Base-by-base conservation (phyloP, 2,329 filamentous ascomycete species). In the Alternaria alternata region DNA sequence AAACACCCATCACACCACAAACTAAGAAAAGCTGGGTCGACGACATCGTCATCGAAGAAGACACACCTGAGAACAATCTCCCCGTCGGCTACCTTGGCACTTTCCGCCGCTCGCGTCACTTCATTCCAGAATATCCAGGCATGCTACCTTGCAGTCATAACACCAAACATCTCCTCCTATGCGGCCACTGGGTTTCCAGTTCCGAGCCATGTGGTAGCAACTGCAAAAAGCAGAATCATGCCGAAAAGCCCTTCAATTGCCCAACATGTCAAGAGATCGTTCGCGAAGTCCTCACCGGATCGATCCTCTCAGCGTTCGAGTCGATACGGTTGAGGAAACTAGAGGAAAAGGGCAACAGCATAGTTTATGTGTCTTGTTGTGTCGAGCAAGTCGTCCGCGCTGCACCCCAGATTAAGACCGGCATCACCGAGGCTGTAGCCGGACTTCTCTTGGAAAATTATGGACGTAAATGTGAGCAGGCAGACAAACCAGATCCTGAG, bases 41-140 rank as follows among this genome's bases (percentile, higher is more conserved):
- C 14, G 52, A 54, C 3, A 54, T 54, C 9, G 18, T 38, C 9
- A 36, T 46, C 2, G 52, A 54, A 38, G 32, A 44, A 18, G n/a
- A 20, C 16, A 54, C 1, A 7, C 30, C 22, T 14, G 41, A 22
- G 5, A 36, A 38, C 22, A 2, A 14, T 8, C 36, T 65, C 4
- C 67, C 65, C 3, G 43, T 60, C 18, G 56, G 57, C 11, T 70
- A 70, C 48, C 12, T 52, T 8, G 64, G 66, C 3, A 70, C 66
- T 1, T 60, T 54, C 8, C 48, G 56, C 2, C 39, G 56, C 16
- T 54, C 54, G 4, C 64, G 61, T 1, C 57, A 55, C 43, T 62
- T 51, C 38, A 12, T 36, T 8, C 48, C 48, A 3, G 51, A 54
- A 4, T 47, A 48, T 18, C 30, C 28, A 16, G 18, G 28, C 14